Evolutionary conservation across 768 basidiomycete genomes (phyloP).

Genomic region (Boletus vinaceobasis): DNA sequence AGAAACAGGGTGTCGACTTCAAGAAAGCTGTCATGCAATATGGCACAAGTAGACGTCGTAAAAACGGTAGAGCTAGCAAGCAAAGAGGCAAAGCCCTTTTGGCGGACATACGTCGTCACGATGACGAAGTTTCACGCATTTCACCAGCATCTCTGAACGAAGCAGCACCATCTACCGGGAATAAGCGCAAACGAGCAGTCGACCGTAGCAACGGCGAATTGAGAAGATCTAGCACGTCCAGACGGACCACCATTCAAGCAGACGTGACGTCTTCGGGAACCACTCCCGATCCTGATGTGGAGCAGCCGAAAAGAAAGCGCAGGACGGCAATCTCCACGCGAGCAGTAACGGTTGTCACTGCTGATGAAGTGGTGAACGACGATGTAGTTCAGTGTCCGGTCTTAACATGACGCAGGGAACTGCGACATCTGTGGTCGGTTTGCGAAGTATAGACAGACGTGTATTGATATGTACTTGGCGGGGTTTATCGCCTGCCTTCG

Average conservation of each 20-base stretch:
- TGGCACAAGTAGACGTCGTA: conserved; percentile 62
- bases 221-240: conserved; percentile 33
- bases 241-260: conserved; percentile 42
- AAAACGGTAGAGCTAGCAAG: conserved; percentile 57
- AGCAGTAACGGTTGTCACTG: conserved; percentile 27
- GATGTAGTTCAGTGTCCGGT: conserved; percentile 30
- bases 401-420: conserved; percentile 12
- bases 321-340: conserved; percentile 33
- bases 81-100: conserved; percentile 81
- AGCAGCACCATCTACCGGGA: conserved; percentile 24
- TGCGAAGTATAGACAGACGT: conserved; percentile 9
- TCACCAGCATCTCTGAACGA: conserved; percentile 23
- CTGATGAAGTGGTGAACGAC: conserved; percentile 33
- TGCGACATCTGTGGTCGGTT: neutral
- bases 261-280: conserved; percentile 44
- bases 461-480: conserved; percentile 21
- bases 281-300: conserved; percentile 71
- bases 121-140: conserved; percentile 42
- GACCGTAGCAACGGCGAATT: conserved; percentile 32
- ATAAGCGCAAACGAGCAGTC: conserved; percentile 41
- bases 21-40: conserved; percentile 67
- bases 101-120: conserved; percentile 76
- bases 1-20: conserved; percentile 85
- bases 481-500: conserved; percentile 63
- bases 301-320: conserved; percentile 43